Base-by-base conservation (phyloP, 768 basidiomycete species). In the Tricholoma sp. region DNA sequence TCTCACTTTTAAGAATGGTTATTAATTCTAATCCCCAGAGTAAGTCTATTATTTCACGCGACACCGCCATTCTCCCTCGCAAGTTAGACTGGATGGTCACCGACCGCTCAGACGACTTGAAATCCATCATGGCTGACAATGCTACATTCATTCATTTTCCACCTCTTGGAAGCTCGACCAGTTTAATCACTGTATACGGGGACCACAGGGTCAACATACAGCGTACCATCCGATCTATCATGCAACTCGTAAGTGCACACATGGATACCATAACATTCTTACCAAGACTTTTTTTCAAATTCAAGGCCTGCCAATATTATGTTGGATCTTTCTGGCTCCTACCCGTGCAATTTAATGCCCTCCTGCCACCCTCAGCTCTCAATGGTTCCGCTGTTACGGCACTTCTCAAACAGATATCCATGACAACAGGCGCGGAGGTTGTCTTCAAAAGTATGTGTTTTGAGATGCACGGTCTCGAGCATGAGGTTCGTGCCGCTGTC, bases 61-160 rank as follows among this genome's bases (percentile, higher is more conserved):
- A 99, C 68, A 94, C 92, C 13, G 91, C 94, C 5, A 89, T 98
- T 54, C 81, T 97, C 20, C 96, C 96, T 55, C 88, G 96, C 59
- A 99, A 99, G 70, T 79, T 99, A 59, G 96, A 99, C 66, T 98
- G 96, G 95, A 89, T 99, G 84, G 84, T 97, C 54, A 91, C 90
- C n/a, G 93, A 99, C 70, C 86, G 91, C n/a, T 77, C 89, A 10
- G 95, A 98, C 29, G 96, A 98, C 60, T 76, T 99, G 65, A 93
- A 87, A 72, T 79, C 85, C 4, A 83, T 94, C 67, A 98, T 97
- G 94, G 85, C 83, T 63, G 96, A 99, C 75, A 98, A 98, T 60
- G 94, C 92, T 6, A 96, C 95, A 4, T 98, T 89, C 68, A 89
- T 99, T 59, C 89, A 94, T 65, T 91, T 97, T 63, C 94, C 96